Percentiles rank a stretch among this genome's conserved stretches.
phyloP scores from a whole-genome alignment of 495 filamentous ascomycete species.

The Pyrenula aspistea region DNA sequence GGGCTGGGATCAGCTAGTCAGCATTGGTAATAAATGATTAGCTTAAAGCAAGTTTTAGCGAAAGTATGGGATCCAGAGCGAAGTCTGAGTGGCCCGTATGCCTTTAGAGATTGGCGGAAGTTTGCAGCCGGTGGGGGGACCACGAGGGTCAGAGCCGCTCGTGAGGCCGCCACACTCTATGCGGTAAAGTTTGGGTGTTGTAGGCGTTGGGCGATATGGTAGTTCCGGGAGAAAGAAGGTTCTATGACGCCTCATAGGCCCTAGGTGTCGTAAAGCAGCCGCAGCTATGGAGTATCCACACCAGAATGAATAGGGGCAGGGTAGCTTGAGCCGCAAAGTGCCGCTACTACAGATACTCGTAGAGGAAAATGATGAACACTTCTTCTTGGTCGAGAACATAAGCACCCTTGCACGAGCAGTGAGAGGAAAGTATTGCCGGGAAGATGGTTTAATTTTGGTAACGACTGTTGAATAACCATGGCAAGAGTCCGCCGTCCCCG shows the following conservation, averaged over 20 bases:
- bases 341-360: neutral
- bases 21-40: neutral
- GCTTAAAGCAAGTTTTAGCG: neutral
- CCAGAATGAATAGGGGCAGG: neutral
- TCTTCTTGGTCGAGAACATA: neutral
- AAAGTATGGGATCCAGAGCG: neutral
- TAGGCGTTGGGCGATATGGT: neutral
- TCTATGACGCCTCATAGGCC: neutral
- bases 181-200: neutral
- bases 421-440: too few relatives aligned
- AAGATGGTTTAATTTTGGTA: too few relatives aligned
- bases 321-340: neutral
- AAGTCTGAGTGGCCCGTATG: neutral
- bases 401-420: too few relatives aligned
- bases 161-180: too few relatives aligned
- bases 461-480: too few relatives aligned
- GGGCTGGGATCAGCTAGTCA: neutral
- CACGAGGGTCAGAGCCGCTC: neutral
- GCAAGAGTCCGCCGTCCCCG: too few relatives aligned
- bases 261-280: neutral
- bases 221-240: neutral
- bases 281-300: neutral
- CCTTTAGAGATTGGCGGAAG: neutral
- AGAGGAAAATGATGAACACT: neutral
- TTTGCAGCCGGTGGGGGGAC: neutral